Conservation (phyloP, 306 rosid genomes). For the Cicer chorassanicum region DNA sequence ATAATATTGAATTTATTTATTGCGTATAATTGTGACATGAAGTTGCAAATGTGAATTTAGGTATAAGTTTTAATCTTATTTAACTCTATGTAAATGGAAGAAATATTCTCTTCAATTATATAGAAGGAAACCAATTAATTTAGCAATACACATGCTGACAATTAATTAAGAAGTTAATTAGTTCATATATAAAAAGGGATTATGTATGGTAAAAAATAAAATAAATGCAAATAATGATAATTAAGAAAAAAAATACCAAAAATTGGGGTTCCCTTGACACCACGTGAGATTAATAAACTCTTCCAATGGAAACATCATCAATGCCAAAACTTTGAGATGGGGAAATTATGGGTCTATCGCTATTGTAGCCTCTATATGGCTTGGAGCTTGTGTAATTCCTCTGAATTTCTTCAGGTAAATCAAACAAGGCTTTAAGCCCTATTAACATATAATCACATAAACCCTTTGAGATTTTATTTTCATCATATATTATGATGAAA, state of each 20-base stretch:
- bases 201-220: too few species aligned
- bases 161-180: too few species aligned
- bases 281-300: constrained; percentile 66
- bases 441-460: constrained; percentile 45
- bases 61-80: too few species aligned
- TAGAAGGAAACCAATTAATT: too few species aligned
- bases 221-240: too few species aligned
- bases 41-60: too few species aligned
- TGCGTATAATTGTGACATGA: too few species aligned
- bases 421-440: constrained; percentile 50
- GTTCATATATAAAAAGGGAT: too few species aligned
- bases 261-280: constrained; percentile 56
- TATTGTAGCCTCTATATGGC: constrained; percentile 52
- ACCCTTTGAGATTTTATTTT: background rate
- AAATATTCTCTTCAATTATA: too few species aligned
- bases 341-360: constrained; percentile 49
- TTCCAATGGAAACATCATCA: constrained; percentile 35
- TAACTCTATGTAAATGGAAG: too few species aligned
- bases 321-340: constrained; percentile 60
- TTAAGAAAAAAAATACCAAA: constrained; percentile 43
- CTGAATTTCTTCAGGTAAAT: constrained; percentile 62
- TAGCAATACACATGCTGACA: too few species aligned
- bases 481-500: constrained; percentile 31
- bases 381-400: constrained; percentile 50
- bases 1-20: too few species aligned